These are phyloP conservation scores for Fomes fomentarius DNA, from an alignment of 1,284 basidiomycete species.

Conservation along the genomic window DNA sequence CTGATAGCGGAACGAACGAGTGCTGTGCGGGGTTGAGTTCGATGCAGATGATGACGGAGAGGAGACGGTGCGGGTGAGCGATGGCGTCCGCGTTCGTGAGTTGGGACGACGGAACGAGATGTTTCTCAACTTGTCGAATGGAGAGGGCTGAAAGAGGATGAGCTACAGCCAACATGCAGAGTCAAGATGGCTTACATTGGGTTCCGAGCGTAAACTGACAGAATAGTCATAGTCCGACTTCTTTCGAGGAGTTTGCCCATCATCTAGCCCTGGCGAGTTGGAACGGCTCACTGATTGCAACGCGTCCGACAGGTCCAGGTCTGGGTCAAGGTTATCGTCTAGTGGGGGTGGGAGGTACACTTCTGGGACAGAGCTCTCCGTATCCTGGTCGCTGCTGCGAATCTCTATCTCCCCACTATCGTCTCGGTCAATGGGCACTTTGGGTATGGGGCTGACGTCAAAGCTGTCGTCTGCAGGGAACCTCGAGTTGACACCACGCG, in stretches of 20 bases:
- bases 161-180: not conserved
- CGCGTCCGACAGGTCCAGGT: slow-evolving; percentile 57
- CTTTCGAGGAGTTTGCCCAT: slow-evolving; percentile 43
- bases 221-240: slow-evolving; percentile 69
- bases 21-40: slow-evolving; percentile 67
- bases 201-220: slow-evolving; percentile 63
- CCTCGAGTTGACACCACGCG: slow-evolving; percentile 16
- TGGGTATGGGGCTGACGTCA: slow-evolving; percentile 60
- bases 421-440: slow-evolving; percentile 43
- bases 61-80: slow-evolving; percentile 65
- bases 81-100: slow-evolving; percentile 68
- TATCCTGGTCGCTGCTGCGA: slow-evolving; percentile 42
- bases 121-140: slow-evolving; percentile 68
- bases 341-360: slow-evolving; percentile 52
- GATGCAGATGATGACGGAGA: slow-evolving; percentile 62
- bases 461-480: slow-evolving; percentile 48
- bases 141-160: slow-evolving; percentile 53
- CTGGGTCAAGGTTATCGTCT: slow-evolving; percentile 38
- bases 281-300: slow-evolving; percentile 60
- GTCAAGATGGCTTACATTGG: slow-evolving; percentile 49
- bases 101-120: slow-evolving; percentile 59
- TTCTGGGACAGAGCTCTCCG: slow-evolving; percentile 49
- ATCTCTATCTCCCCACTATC: slow-evolving; percentile 41
- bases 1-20: slow-evolving; percentile 44
- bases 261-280: slow-evolving; percentile 48